These are phyloP conservation scores for Diaporthe sp. DNA, from an alignment of 2,329 filamentous ascomycete species.

Conservation along the genomic window DNA sequence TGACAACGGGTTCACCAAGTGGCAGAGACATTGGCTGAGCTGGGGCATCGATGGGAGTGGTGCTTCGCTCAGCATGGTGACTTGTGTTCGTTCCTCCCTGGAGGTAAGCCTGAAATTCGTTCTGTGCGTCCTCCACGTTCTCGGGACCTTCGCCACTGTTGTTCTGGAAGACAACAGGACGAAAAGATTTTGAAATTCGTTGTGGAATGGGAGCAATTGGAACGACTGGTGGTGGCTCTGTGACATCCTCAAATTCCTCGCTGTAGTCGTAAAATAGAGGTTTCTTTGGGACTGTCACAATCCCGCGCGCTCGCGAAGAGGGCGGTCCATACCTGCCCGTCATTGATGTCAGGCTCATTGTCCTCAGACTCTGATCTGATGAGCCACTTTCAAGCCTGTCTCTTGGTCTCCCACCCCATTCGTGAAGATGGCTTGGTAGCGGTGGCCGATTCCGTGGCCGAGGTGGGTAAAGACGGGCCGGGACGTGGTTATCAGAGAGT, in stretches of 20 bases:
- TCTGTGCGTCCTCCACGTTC: slow-evolving; percentile 18
- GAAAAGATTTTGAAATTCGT: slow-evolving; percentile 35
- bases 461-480: slow-evolving; percentile 37
- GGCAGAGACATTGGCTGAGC: not conserved
- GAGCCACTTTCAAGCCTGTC: slow-evolving; percentile 52
- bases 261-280: slow-evolving; percentile 67
- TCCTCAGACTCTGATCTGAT: slow-evolving; percentile 54
- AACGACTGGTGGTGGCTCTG: slow-evolving; percentile 33
- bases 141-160: slow-evolving; percentile 2
- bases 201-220: slow-evolving; percentile 50
- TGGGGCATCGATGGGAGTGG: not conserved
- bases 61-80: not conserved
- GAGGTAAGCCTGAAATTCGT: slow-evolving; percentile 29
- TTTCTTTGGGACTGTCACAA: slow-evolving; percentile 44
- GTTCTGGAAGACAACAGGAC: not conserved
- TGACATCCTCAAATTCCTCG: slow-evolving; percentile 59
- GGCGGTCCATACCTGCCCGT: slow-evolving; percentile 60
- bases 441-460: slow-evolving; percentile 44
- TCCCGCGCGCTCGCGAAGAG: slow-evolving; percentile 43
- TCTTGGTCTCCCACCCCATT: slow-evolving; percentile 48
- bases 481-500: slow-evolving; percentile 42
- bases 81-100: slow-evolving; percentile 17
- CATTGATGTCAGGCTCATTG: slow-evolving; percentile 63
- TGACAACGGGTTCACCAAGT: not conserved
- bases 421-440: slow-evolving; percentile 52